Evolutionary conservation across 768 basidiomycete genomes (phyloP), one percentile per base, ranked within the genome.

Genomic region (Boletus subparvulus): DNA sequence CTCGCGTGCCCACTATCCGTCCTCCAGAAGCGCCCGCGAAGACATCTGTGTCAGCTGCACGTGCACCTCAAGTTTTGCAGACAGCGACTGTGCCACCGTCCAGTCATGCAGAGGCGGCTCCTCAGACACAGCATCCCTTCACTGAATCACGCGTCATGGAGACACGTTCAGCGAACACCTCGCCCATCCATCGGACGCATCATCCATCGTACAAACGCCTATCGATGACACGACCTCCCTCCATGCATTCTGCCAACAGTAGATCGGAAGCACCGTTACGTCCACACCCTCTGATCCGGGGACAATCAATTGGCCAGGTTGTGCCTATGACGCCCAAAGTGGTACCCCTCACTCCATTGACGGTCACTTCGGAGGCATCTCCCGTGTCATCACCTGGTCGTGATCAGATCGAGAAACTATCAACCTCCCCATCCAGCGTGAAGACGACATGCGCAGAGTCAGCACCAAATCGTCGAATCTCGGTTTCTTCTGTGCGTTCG

Each of bases 271-370:
- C 55, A 1, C 74, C 65, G 7, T 60, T 87, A 48, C 85, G 86
- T 16, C 88, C 87, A 1, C 90, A 91, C 65, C 90, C 88, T 8
- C 78, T 91, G 50, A 90, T 91, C 60, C 85, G 89, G 53, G 88
- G 87, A 10, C 79, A 85, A 59, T 88, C 88, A 0, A 83, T 80
- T 56, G 83, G 86, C 7, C 78, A 73, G 43, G 69, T 70, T 41
- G 50, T 67, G 26, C 59, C 68, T 3, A 66, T 69, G 55, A 56
- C 73, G 50, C 63, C 73, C 52, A 77, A 82, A 66, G 81, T 83
- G 41, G 73, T 78, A 4, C 71, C 74, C 74, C 75, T 87, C 14
- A 76, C 82, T 10, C 86, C 88, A 36, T 76, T 90, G 50, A 83
- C 84, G 2, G 80, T 85, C 43, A 80, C 82, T 10, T 75, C 82